Conservation (phyloP, 805 yeast species). For the Gaillardinia entomophila region DNA sequence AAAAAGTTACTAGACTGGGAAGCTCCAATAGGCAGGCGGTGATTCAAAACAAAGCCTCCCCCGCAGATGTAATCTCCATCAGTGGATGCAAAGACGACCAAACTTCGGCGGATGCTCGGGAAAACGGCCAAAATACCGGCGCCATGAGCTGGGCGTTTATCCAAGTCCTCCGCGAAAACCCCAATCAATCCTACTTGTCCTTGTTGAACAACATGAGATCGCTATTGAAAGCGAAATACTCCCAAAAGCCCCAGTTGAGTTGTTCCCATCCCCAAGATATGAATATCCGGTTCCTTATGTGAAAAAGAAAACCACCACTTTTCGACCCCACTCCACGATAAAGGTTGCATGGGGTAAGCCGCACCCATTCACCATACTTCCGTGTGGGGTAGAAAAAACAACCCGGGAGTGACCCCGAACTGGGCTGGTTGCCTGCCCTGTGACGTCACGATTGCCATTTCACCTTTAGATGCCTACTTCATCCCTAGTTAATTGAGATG, state of each 20-base stretch:
- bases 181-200: constrained; percentile 29
- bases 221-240: constrained; percentile 23
- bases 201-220: constrained; percentile 33
- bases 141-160: constrained; percentile 38
- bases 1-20: constrained; percentile 19
- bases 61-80: constrained; percentile 33
- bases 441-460: too few species aligned
- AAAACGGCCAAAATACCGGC: constrained; percentile 30
- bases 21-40: constrained; percentile 18
- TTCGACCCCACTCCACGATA: not conserved
- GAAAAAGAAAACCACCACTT: not conserved
- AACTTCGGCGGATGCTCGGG: constrained; percentile 34
- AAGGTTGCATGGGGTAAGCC: not conserved
- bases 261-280: constrained; percentile 34
- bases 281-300: constrained; percentile 30
- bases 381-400: too few species aligned
- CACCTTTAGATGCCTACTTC: too few species aligned
- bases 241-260: constrained; percentile 37
- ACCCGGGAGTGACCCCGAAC: too few species aligned
- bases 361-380: too few species aligned
- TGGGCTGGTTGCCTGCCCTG: too few species aligned
- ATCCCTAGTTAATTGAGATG: too few species aligned
- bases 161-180: constrained; percentile 18
- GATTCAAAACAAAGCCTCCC: constrained; percentile 23
- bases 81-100: constrained; percentile 38